These are phyloP conservation scores for Penicillium pancosmium DNA, from an alignment of 495 filamentous ascomycete genomes.

Conservation along the genomic window DNA sequence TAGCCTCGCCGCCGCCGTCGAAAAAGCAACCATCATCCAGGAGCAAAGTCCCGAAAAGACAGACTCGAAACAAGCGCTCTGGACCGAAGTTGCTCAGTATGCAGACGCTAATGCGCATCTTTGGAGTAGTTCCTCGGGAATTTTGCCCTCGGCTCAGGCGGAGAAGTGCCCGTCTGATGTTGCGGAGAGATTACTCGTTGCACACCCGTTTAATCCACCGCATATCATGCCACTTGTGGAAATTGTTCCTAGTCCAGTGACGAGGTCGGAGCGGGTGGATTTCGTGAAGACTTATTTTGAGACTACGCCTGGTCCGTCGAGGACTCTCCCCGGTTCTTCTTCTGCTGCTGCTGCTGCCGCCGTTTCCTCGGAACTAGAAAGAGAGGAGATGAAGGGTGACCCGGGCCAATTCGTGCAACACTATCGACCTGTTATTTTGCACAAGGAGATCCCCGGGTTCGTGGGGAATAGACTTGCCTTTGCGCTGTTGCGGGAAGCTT, in stretches of 20 bases:
- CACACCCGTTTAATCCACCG: constrained; percentile 66
- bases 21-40: constrained; percentile 54
- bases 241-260: constrained; percentile 53
- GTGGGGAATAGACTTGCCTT: constrained; percentile 55
- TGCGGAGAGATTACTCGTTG: constrained; percentile 51
- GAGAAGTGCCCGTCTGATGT: constrained; percentile 36
- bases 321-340: too few relatives aligned
- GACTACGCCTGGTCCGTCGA: constrained; percentile 39
- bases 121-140: constrained; percentile 61
- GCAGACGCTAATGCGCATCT: constrained; percentile 45
- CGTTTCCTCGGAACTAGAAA: too few relatives aligned
- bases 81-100: constrained; percentile 47
- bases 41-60: constrained; percentile 60
- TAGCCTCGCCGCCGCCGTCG: constrained; percentile 44
- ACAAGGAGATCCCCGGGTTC: constrained; percentile 58
- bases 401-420: constrained; percentile 4
- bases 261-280: constrained; percentile 39
- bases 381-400: background rate
- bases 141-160: constrained; percentile 52
- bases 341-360: too few relatives aligned
- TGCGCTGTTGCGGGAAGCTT: constrained; percentile 49
- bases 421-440: constrained; percentile 51
- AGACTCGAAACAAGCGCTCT: constrained; percentile 54
- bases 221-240: constrained; percentile 67
- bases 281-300: constrained; percentile 53